A percentile compares a stretch with the other conserved stretches of the same genome.
phyloP scores from a whole-genome alignment of 208 protist species.

The Trypanosomatidae sp. region DNA sequence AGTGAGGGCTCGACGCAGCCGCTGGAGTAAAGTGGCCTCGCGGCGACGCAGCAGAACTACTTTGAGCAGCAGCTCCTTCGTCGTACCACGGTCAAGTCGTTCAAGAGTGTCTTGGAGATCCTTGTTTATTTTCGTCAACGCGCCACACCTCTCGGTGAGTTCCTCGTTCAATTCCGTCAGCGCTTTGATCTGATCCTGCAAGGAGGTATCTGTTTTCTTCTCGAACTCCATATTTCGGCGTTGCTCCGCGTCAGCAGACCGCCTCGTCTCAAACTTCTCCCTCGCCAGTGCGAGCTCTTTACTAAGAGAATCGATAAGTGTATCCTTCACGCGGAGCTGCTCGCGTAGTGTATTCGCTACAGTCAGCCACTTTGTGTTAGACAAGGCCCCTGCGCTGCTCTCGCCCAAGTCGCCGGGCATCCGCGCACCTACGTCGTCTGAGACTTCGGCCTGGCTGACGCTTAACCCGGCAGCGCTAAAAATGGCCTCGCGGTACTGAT shows the following conservation, averaged over 20 bases:
- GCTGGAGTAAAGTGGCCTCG: slow-evolving; percentile 75
- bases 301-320: slow-evolving; percentile 62
- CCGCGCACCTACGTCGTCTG: background rate
- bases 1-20: slow-evolving; percentile 62
- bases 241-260: slow-evolving; percentile 19
- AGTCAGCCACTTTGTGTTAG: slow-evolving; percentile 37
- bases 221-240: slow-evolving; percentile 14
- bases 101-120: slow-evolving; percentile 51
- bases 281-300: slow-evolving; percentile 37
- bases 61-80: slow-evolving; percentile 74
- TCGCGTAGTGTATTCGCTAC: slow-evolving; percentile 68
- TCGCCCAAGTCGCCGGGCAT: slow-evolving; percentile 11
- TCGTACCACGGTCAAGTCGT: slow-evolving; percentile 36
- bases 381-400: slow-evolving; percentile 10
- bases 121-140: slow-evolving; percentile 47
- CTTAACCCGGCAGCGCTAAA: slow-evolving; percentile 39
- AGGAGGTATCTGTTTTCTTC: slow-evolving; percentile 1
- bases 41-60: slow-evolving; percentile 81
- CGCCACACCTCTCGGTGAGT: slow-evolving; percentile 36
- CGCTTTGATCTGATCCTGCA: slow-evolving; percentile 35
- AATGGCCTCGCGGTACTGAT: slow-evolving; percentile 78
- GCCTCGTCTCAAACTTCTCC: slow-evolving; percentile 45
- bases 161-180: slow-evolving; percentile 60
- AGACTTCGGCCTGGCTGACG: slow-evolving; percentile 6
- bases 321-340: slow-evolving; percentile 73